Evolutionary conservation across 352 stramenopile genomes (phyloP), one percentile per base, ranked within the genome.

Genomic region (Phytopythium chamaehyphon): DNA sequence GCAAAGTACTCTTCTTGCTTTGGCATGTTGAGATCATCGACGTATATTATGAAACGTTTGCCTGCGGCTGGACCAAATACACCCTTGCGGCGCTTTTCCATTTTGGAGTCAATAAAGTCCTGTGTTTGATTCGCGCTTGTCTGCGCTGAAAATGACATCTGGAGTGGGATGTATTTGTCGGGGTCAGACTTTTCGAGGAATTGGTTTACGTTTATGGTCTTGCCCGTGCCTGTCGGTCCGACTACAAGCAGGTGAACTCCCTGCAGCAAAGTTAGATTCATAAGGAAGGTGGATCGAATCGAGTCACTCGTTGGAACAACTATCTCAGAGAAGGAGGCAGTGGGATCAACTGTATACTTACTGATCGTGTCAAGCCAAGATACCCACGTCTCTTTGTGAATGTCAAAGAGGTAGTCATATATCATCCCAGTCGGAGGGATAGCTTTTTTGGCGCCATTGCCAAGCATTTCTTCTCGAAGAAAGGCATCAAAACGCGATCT

Each of bases 21-120:
- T 14, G 94, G 93, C 94, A 98, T 98, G 63, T 98, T 98, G 7
- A 98, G 58, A 61, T 98, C 94, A 59, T 98, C 94, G 35, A 98
- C 85, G 60, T 97, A 97, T n/a, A 98, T 71, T 35, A 98, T 91
- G 59, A 93, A 96, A 26, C 90, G 89, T 61, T 97, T 98, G 5
- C 93, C 91, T 16, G 87, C 79, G 1, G 88, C 75, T 8, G 93
- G 92, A 1, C 92, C 90, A 50, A 95, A 98, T 0, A 98, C 83
- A 10, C 96, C 93, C 51, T 97, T 97, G 15, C 91, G 64, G 0
- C 93, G 74, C 57, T 97, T 97, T 54, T 97, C 90, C 69, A 96
- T 96, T 61, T 98, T 97, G 14, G 76, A 67, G 40, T 98, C 90
- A 10, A 98, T 73, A 44, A 97, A 59, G 42, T 97, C 88, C 51